A percentile compares a stretch with the other conserved stretches of the same genome.
Evolutionary conservation across 345 rosid genomes (phyloP).

Genomic region (Brassica rapa): DNA sequence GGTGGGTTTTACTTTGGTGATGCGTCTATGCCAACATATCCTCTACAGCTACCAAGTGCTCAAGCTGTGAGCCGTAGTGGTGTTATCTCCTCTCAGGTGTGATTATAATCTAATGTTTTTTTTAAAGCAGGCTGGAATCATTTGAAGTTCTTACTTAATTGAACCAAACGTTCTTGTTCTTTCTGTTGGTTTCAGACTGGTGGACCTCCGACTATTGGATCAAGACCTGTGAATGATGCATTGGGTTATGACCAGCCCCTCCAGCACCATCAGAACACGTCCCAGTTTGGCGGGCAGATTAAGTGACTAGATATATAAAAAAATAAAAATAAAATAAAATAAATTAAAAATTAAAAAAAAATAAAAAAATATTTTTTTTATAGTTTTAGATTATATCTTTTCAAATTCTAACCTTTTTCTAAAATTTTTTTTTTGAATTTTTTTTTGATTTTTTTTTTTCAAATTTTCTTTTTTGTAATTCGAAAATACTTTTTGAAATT

Average conservation of each 20-base stretch:
- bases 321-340: too few species aligned
- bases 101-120: constrained; percentile 33
- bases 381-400: too few species aligned
- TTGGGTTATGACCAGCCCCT: constrained; percentile 48
- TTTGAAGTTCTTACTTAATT: neutral
- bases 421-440: too few species aligned
- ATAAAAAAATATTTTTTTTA: too few species aligned
- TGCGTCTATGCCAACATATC: constrained; percentile 69
- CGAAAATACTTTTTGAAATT: too few species aligned
- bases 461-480: too few species aligned
- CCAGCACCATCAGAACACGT: constrained; percentile 74
- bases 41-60: constrained; percentile 68
- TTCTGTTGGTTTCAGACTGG: constrained; percentile 53
- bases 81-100: constrained; percentile 65
- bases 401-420: too few species aligned
- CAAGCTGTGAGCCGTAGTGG: constrained; percentile 74
- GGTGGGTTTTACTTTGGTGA: constrained; percentile 54
- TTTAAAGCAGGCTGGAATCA: neutral
- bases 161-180: neutral
- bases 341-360: too few species aligned
- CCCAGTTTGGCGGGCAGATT: constrained; percentile 71
- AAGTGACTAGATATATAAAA: too few species aligned
- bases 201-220: constrained; percentile 76
- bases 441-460: too few species aligned
- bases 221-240: constrained; percentile 77